Evolutionary conservation across 768 basidiomycete genomes (phyloP).

Genomic region (Mycena chlorophos): DNA sequence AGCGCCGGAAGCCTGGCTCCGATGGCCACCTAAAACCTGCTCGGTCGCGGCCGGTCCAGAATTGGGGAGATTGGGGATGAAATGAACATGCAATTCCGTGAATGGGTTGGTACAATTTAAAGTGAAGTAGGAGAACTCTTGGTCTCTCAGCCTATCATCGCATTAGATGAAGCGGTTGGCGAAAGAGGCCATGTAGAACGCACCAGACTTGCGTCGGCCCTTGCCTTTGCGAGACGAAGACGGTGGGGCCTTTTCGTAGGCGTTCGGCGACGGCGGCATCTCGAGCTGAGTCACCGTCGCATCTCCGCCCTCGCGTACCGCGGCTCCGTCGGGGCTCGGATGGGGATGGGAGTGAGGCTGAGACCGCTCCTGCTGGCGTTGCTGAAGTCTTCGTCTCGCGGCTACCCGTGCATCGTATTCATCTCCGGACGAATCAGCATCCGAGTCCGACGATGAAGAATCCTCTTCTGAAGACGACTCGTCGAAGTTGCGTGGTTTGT

Average conservation of each 20-base stretch:
- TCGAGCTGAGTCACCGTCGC: slow-evolving; percentile 27
- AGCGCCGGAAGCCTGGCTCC: too few relatives aligned
- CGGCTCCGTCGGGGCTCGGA: slow-evolving; percentile 9
- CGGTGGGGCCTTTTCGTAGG: slow-evolving; percentile 46
- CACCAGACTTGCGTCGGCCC: slow-evolving; percentile 34
- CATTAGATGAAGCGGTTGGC: too few relatives aligned
- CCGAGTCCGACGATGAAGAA: slow-evolving; percentile 53
- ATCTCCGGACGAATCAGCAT: slow-evolving; percentile 35
- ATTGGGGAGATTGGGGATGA: too few relatives aligned
- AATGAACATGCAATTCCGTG: too few relatives aligned
- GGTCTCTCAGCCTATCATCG: too few relatives aligned
- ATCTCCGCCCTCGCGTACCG: slow-evolving; percentile 16
- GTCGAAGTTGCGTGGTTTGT: slow-evolving; percentile 76
- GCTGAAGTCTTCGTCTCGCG: slow-evolving; percentile 15
- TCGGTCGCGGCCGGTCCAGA: too few relatives aligned
- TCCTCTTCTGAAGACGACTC: slow-evolving; percentile 71
- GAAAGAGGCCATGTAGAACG: too few relatives aligned
- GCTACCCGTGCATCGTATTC: slow-evolving; percentile 16
- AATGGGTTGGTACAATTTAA: too few relatives aligned
- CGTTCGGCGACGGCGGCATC: slow-evolving; percentile 41
- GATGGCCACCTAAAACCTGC: too few relatives aligned
- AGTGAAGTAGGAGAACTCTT: too few relatives aligned
- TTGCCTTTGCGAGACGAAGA: slow-evolving; percentile 36
- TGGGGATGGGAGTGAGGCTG: slow-evolving; percentile 12
- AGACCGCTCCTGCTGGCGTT: slow-evolving; percentile 22